Percentiles rank a stretch among this genome's conserved stretches.
phyloP scores from a whole-genome alignment of 2,329 filamentous ascomycete genomes.

The Sporothrix globosa region DNA sequence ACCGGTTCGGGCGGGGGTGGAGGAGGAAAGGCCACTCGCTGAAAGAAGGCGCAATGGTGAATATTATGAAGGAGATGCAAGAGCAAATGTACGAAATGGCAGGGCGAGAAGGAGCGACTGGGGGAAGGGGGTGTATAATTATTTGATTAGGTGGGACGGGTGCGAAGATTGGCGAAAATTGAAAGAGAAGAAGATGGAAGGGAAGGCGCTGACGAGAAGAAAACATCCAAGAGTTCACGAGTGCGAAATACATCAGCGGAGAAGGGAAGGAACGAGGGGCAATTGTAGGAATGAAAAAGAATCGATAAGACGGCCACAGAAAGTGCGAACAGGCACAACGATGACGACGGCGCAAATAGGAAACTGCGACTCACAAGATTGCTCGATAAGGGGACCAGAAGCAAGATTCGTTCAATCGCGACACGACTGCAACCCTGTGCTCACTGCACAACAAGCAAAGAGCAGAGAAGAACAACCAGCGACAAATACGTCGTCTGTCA shows the following conservation, averaged over 20 bases:
- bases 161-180: not conserved
- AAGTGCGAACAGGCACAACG: not conserved
- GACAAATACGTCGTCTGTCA: constrained; percentile 11
- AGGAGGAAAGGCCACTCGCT: constrained; percentile 23
- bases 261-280: constrained; percentile 13
- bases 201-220: not conserved
- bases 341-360: constrained; percentile 8
- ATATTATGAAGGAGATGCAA: constrained; percentile 2
- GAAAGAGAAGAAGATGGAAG: not conserved
- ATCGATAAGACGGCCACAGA: constrained; percentile 7
- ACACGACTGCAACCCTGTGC: not conserved
- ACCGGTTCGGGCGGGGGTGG: constrained; percentile 32
- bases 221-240: not conserved
- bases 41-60: constrained; percentile 27
- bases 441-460: constrained; percentile 10
- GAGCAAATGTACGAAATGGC: not conserved
- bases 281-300: constrained; percentile 5
- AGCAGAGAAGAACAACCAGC: not conserved
- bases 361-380: constrained; percentile 9
- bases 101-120: constrained; percentile 23
- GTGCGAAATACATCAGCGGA: not conserved
- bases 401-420: not conserved
- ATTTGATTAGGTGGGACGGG: constrained; percentile 24
- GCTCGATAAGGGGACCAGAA: not conserved
- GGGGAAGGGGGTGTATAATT: constrained; percentile 20